Evolutionary conservation across 371 early-diverging fungal species (phyloP).

Genomic region (Syncephalastrum monosporum): DNA sequence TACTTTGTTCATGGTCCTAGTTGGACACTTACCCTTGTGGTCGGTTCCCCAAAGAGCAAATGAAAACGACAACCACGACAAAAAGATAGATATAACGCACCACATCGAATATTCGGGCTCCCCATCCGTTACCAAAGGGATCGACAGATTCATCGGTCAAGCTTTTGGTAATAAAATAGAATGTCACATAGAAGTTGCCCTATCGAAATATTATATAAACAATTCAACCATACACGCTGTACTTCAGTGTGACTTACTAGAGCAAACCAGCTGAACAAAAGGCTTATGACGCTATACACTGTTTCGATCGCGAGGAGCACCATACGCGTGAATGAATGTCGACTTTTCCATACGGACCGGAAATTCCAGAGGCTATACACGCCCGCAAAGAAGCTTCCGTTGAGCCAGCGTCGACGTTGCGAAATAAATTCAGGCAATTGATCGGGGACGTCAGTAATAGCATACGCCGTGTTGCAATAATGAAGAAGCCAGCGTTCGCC

Average conservation of each 20-base stretch:
- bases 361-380: slow-evolving; percentile 77
- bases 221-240: neutral
- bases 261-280: slow-evolving; percentile 81
- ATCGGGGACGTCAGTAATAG: slow-evolving; percentile 74
- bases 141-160: slow-evolving; percentile 54
- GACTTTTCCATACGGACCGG: slow-evolving; percentile 73
- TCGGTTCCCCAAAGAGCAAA: slow-evolving; percentile 89
- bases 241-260: slow-evolving; percentile 51
- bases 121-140: slow-evolving; percentile 69
- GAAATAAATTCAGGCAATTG: slow-evolving; percentile 67
- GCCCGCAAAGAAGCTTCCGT: slow-evolving; percentile 74
- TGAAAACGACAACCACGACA: slow-evolving; percentile 75
- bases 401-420: slow-evolving; percentile 72
- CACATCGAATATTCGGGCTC: slow-evolving; percentile 58
- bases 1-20: neutral
- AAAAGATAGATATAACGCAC: slow-evolving; percentile 73
- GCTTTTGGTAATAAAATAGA: slow-evolving; percentile 76
- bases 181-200: slow-evolving; percentile 85
- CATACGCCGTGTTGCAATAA: slow-evolving; percentile 69
- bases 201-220: slow-evolving; percentile 14
- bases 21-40: slow-evolving; percentile 75
- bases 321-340: slow-evolving; percentile 67
- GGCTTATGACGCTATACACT: slow-evolving; percentile 68
- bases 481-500: slow-evolving; percentile 64
- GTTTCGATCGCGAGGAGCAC: slow-evolving; percentile 66